phyloP scores from a whole-genome alignment of 805 yeast species.

The Blastobotrys mokoenaii region DNA sequence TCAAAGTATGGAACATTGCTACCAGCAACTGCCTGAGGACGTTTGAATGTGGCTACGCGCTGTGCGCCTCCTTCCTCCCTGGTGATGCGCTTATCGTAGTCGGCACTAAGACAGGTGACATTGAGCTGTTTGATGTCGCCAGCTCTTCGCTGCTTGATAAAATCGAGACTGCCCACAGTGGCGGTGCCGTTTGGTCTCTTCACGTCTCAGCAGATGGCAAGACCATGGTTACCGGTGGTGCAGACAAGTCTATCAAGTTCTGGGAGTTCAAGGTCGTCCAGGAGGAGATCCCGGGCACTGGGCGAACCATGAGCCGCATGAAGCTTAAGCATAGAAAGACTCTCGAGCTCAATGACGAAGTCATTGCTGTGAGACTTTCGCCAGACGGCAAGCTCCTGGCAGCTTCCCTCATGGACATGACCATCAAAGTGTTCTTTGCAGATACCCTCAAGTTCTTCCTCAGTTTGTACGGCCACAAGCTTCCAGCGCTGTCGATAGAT shows the following conservation, averaged over 20 bases:
- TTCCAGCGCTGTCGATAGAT: constrained; percentile 89
- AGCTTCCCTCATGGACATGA: constrained; percentile 78
- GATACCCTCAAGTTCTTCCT: constrained; percentile 83
- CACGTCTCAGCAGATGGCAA: constrained; percentile 83
- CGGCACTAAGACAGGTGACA: constrained; percentile 80
- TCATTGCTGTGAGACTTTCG: constrained; percentile 68
- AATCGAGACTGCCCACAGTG: constrained; percentile 61
- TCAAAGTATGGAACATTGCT: constrained; percentile 81
- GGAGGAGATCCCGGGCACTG: constrained; percentile 66
- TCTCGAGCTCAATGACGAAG: constrained; percentile 79
- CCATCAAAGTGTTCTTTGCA: constrained; percentile 87
- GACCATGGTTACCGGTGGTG: constrained; percentile 82
- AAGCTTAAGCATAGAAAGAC: constrained; percentile 68
- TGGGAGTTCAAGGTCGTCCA: constrained; percentile 71
- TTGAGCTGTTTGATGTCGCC: constrained; percentile 81
- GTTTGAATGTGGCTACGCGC: constrained; percentile 80
- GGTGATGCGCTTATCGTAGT: constrained; percentile 83
- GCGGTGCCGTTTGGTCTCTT: constrained; percentile 81
- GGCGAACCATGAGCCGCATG: constrained; percentile 42
- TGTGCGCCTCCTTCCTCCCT: constrained; percentile 74
- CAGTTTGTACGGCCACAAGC: constrained; percentile 89
- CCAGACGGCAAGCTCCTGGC: constrained; percentile 74
- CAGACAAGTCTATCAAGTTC: constrained; percentile 81
- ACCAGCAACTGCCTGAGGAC: constrained; percentile 74
- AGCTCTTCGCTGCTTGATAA: constrained; percentile 65